Conservation (phyloP, 352 stramenopile genomes). For the Phytophthora cajani region DNA sequence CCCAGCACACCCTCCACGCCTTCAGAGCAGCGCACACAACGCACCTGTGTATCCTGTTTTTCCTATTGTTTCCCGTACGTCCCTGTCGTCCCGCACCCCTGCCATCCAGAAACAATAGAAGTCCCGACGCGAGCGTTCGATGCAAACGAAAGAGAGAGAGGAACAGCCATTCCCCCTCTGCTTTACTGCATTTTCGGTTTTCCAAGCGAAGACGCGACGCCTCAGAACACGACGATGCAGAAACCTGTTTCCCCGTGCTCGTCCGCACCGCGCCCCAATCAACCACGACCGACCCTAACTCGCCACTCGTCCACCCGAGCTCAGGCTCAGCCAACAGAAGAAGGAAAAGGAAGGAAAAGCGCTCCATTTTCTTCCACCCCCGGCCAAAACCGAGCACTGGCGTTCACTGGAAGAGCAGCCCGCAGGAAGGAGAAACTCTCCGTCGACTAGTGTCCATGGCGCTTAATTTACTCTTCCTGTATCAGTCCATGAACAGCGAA, state of each 20-base stretch:
- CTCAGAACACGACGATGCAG: conserved; percentile 21
- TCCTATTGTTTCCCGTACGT: not conserved
- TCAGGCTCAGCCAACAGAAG: conserved; percentile 9
- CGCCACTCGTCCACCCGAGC: conserved; percentile 8
- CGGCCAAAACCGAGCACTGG: conserved; percentile 11
- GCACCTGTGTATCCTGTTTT: not conserved
- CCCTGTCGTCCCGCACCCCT: conserved; percentile 18
- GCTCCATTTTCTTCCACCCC: conserved; percentile 33
- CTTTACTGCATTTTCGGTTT: conserved; percentile 39
- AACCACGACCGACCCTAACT: conserved; percentile 37
- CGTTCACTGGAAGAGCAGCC: conserved; percentile 23
- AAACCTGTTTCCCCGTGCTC: conserved; percentile 13
- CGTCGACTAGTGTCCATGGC: conserved; percentile 30
- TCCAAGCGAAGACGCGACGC: conserved; percentile 36
- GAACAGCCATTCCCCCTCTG: conserved; percentile 23
- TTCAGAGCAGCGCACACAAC: conserved; percentile 1
- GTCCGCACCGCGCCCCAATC: conserved; percentile 21
- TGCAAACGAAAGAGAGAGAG: conserved; percentile 37
- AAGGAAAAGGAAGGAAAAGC: conserved; percentile 30
- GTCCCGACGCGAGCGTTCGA: conserved; percentile 9
- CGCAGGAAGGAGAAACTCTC: conserved; percentile 23
- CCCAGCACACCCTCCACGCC: conserved; percentile 12
- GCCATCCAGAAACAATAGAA: conserved; percentile 22
- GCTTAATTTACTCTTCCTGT: conserved; percentile 57
- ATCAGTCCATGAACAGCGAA: conserved; percentile 5